A percentile compares a stretch with the other conserved stretches of the same genome.
phyloP scores from a whole-genome alignment of 768 basidiomycete species.

The Boletus sp. region DNA sequence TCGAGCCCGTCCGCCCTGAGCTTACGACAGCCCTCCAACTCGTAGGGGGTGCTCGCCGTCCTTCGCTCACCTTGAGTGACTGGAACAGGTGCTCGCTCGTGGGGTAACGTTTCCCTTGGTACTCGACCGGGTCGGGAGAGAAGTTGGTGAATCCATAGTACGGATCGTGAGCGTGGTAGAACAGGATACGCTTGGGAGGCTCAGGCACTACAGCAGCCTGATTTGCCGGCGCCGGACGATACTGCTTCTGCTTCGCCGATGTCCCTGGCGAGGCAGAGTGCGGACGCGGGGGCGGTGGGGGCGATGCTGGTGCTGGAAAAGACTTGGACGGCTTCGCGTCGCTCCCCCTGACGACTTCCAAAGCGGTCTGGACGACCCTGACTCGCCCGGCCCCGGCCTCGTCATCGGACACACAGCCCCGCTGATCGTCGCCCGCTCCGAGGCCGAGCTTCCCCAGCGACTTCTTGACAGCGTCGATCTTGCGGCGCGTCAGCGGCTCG shows the following conservation, averaged over 20 bases:
- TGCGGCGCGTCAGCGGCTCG: constrained; percentile 25
- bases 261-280: constrained; percentile 22
- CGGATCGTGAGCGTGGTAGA: constrained; percentile 32
- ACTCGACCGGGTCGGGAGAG: constrained; percentile 41
- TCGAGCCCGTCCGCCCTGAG: neutral
- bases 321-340: constrained; percentile 1
- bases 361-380: constrained; percentile 28
- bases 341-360: constrained; percentile 22
- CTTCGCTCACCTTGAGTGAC: constrained; percentile 38
- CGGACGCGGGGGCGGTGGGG: constrained; percentile 16
- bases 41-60: neutral
- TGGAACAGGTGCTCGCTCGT: constrained; percentile 51
- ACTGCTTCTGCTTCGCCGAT: constrained; percentile 10
- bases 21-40: neutral
- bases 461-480: constrained; percentile 32
- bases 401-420: constrained; percentile 31
- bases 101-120: constrained; percentile 39
- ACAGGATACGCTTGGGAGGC: constrained; percentile 29
- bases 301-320: neutral
- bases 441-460: constrained; percentile 23
- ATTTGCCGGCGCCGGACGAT: neutral
- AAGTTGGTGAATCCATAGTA: constrained; percentile 45
- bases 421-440: constrained; percentile 20
- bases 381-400: constrained; percentile 16
- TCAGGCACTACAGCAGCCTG: neutral